Evolutionary conservation across 163 green algal species (phyloP), one percentile per base, ranked within the genome.

Genomic region (Volvox carteri): DNA sequence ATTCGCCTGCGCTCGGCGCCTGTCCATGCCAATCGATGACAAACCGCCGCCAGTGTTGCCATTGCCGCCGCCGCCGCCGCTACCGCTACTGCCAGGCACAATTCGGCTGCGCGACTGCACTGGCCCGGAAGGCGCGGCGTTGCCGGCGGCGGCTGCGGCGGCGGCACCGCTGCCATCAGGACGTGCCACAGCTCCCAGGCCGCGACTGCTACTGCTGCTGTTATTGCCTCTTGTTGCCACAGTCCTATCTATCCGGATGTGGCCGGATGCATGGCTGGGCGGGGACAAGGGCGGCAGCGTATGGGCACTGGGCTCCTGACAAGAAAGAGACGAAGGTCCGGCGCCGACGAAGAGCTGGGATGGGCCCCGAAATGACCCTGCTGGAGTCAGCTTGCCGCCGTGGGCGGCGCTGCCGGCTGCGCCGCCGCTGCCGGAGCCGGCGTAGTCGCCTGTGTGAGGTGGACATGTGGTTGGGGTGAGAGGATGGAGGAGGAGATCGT

Each of bases 231-330:
- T 78, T 14, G 23, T 33, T 41, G 23, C 44, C 18, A 37, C n/a
- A n/a, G n/a, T n/a, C n/a, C n/a, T n/a, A n/a, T n/a, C n/a, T n/a
- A n/a, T n/a, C n/a, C n/a, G n/a, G n/a, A n/a, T n/a, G n/a, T n/a
- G 37, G 70, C 9, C 14, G 18, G 30, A 23, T 33, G 39, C 18
- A 4, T 75, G 65, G 30, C 65, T 48, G 70, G 1, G 41, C 41
- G 73, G 73, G 39, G 73, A 62, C 23, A 80, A 46, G 23, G 73
- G 73, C 3, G 73, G 73, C 23, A 80, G n/a, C 4, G 42, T 62
- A 14, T 80, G 73, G 6, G 23, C 28, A 4, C 44, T 4, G 46
- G 25, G 73, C 30, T 65, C 73, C 44, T 62, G 44, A 8, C 42
- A 11, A 23, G 42, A 19, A 16, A 12, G 7, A 30, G 23, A 62